These are phyloP conservation scores for Ricinus communis DNA, from an alignment of 345 rosid genomes.

Conservation along the genomic window DNA sequence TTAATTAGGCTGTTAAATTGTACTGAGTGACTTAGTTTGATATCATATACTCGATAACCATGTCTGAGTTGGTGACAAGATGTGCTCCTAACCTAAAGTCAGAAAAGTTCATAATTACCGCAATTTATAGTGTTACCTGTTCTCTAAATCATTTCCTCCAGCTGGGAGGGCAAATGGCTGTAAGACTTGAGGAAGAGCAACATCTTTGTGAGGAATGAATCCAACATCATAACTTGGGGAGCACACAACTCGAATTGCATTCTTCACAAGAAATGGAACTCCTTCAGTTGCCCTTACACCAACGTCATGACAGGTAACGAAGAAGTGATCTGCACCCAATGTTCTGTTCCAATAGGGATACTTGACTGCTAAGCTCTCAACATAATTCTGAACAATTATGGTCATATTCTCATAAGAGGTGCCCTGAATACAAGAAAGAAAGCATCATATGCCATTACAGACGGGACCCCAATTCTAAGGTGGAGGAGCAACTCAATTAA, in stretches of 20 bases:
- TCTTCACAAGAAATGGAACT: slow-evolving; percentile 72
- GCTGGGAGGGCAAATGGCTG: slow-evolving; percentile 95
- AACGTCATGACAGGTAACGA: slow-evolving; percentile 93
- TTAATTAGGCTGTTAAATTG: not conserved
- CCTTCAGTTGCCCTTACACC: slow-evolving; percentile 96
- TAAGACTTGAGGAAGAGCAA: slow-evolving; percentile 91
- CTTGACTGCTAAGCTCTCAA: slow-evolving; percentile 63
- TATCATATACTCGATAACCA: not conserved
- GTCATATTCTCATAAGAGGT: slow-evolving; percentile 96
- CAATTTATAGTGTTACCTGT: slow-evolving; percentile 44
- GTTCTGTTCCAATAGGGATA: slow-evolving; percentile 98
- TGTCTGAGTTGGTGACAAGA: not conserved
- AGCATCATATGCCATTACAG: not conserved
- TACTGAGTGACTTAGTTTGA: not conserved
- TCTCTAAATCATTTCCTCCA: slow-evolving; percentile 79
- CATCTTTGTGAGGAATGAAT: slow-evolving; percentile 94
- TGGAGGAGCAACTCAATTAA: not conserved
- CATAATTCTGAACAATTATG: slow-evolving; percentile 67
- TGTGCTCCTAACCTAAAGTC: not conserved
- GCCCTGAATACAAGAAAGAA: slow-evolving; percentile 49
- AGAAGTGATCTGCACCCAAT: slow-evolving; percentile 95
- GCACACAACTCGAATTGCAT: slow-evolving; percentile 89
- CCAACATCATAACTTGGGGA: slow-evolving; percentile 95
- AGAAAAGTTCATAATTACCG: not conserved
- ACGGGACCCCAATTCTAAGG: not conserved